phyloP scores from a whole-genome alignment of 495 filamentous ascomycete species.

The Daldinia grandis region DNA sequence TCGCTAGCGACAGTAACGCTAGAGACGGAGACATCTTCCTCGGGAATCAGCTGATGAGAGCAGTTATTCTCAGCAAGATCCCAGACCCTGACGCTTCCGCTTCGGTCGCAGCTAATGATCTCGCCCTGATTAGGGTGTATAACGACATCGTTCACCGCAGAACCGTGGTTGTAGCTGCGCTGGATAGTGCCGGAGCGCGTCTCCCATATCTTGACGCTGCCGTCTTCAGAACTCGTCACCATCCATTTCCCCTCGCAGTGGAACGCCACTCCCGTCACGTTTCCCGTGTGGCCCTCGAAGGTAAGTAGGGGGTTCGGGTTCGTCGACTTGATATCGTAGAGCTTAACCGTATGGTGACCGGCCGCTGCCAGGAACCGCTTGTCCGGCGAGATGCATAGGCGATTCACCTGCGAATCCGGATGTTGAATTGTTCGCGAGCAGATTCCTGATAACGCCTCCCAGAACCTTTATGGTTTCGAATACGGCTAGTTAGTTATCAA shows the following conservation, averaged over 20 bases:
- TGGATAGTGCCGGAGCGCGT: conserved; percentile 87
- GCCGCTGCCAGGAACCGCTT: conserved; percentile 95
- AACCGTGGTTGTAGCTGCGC: conserved; percentile 88
- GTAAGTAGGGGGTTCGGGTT: conserved; percentile 91
- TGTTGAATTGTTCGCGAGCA: conserved; percentile 98
- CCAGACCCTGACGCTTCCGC: conserved; percentile 94
- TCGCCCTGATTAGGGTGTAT: conserved; percentile 99
- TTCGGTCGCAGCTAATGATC: conserved; percentile 92
- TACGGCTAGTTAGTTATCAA: neutral
- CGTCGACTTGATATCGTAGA: conserved; percentile 96
- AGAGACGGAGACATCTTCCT: conserved; percentile 90
- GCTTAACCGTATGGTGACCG: conserved; percentile 92
- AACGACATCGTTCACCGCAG: conserved; percentile 92
- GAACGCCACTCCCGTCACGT: conserved; percentile 95
- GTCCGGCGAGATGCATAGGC: conserved; percentile 97
- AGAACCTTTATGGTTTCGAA: conserved; percentile 70
- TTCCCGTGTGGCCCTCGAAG: conserved; percentile 94
- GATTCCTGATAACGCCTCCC: conserved; percentile 97
- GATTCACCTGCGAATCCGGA: conserved; percentile 96
- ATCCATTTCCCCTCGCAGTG: conserved; percentile 99
- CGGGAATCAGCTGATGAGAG: conserved; percentile 94
- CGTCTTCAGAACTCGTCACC: conserved; percentile 98
- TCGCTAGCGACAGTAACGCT: conserved; percentile 97
- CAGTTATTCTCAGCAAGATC: conserved; percentile 97
- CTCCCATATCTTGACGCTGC: conserved; percentile 99